Conservation (phyloP, 176 grass and related monocot genomes). For the Zoysia pacifica region DNA sequence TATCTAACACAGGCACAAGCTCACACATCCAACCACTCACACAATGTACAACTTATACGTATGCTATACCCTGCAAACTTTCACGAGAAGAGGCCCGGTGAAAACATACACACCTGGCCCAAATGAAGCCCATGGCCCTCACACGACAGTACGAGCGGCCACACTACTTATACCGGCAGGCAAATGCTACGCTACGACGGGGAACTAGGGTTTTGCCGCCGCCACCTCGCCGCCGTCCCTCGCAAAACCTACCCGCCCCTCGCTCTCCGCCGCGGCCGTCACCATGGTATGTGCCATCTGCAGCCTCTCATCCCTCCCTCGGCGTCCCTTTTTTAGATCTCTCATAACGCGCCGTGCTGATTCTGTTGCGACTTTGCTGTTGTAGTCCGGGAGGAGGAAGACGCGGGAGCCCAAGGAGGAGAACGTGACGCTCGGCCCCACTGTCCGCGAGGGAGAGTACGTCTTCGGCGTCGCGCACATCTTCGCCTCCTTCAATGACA, state of each 20-base stretch:
- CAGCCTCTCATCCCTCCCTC: background rate
- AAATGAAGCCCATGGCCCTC: background rate
- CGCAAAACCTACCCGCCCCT: background rate
- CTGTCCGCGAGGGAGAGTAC: constrained; percentile 74
- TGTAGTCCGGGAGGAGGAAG: constrained; percentile 79
- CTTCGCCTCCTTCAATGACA: constrained; percentile 89
- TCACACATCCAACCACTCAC: no score
- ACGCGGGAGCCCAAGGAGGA: constrained; percentile 80
- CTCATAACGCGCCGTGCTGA: background rate
- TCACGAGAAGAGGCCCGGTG: background rate
- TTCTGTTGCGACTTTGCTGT: constrained; percentile 1
- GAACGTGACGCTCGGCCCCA: constrained; percentile 70
- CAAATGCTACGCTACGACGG: background rate
- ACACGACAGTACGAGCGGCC: background rate
- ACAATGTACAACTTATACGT: no score
- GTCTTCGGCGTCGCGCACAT: constrained; percentile 75
- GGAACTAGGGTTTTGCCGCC: constrained; percentile 34
- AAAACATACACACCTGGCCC: background rate
- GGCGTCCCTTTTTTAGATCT: background rate
- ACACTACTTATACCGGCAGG: constrained; percentile 13
- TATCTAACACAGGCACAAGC: no score
- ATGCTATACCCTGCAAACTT: background rate
- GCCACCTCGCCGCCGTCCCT: background rate
- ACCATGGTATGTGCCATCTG: constrained; percentile 54
- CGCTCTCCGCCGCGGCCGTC: background rate